These are phyloP conservation scores for Aspergillus floridensis DNA, from an alignment of 2,329 filamentous ascomycete species.

Conservation along the genomic window DNA sequence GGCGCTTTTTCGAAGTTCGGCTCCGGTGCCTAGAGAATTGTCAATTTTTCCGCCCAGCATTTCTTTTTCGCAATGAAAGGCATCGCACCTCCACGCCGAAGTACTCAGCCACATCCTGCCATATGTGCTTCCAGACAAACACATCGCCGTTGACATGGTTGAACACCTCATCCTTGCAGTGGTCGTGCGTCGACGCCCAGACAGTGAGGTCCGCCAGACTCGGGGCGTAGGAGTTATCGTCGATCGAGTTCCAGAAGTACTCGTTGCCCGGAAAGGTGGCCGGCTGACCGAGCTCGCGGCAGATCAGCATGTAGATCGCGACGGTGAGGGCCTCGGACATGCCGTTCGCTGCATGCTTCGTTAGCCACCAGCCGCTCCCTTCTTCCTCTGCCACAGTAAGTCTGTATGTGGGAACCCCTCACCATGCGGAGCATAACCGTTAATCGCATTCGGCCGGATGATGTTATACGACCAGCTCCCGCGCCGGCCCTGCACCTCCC, in stretches of 20 bases:
- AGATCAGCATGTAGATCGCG: constrained; percentile 28
- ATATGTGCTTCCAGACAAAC: constrained; percentile 29
- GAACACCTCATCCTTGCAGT: constrained; percentile 27
- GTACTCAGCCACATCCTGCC: constrained; percentile 21
- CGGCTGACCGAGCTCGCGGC: constrained; percentile 21
- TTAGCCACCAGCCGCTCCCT: neutral
- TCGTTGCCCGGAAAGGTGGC: constrained; percentile 27
- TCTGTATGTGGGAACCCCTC: neutral
- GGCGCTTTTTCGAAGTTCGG: constrained; percentile 15
- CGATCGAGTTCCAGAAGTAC: constrained; percentile 27
- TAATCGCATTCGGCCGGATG: constrained; percentile 30
- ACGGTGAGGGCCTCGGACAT: constrained; percentile 31
- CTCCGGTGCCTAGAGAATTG: constrained; percentile 7
- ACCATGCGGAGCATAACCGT: constrained; percentile 29
- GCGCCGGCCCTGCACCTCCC: constrained; percentile 13
- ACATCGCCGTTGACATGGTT: constrained; percentile 30
- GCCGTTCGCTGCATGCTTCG: constrained; percentile 20
- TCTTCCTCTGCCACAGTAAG: no score
- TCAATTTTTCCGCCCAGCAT: neutral
- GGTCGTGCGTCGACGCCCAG: constrained; percentile 21
- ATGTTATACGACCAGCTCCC: constrained; percentile 28
- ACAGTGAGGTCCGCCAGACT: constrained; percentile 29
- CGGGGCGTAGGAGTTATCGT: constrained; percentile 30
- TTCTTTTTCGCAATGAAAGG: no score
- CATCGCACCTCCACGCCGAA: constrained; percentile 21